Base-by-base conservation (phyloP, 2,329 filamentous ascomycete species). In the Fonsecaea monophora region DNA sequence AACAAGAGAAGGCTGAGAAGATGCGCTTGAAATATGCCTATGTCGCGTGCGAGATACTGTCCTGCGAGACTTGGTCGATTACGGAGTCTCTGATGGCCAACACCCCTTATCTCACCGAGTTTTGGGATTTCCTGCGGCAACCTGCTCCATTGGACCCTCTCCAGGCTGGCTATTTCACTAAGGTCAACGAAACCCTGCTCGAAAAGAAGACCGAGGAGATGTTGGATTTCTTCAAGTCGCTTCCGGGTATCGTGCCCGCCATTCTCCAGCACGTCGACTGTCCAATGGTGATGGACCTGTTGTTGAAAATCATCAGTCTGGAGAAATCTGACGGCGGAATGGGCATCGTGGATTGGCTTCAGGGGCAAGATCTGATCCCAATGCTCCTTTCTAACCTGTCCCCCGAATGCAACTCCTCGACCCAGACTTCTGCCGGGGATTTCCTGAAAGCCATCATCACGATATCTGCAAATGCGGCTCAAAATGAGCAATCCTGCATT, bases 401-500 rank as follows among this genome's bases (percentile, higher is more conserved):
- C 1, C 89, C 93, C 0, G 89, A 96, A 68, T 89, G 96, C 75
- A 91, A 89, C 70, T 92, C 92, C 78, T 92, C 94, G 1, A 96
- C 95, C 1, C 95, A 99, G 78, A 98, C 95, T 0, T 96, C 95
- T 0, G 95, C 95, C 0, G 95, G 95, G 53, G 95, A 99, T 77
- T 99, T 99, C 73, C 86, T 99, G 74, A 99, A 99, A 78, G 95
- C 95, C 50, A 97, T 99, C 76, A 98, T 99, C 72, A 99, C 95
- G 32, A 97, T 99, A 66, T 98, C 95, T 1, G 95, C 95, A 68
- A 99, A 99, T 76, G 95, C 95, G 2, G 97, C 94, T 1, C 95
- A 97, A 73, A 96, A 97, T 75, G 95, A 99, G 75, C 94, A 97
- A 77, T 95, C 94, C n/a, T 97, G 96, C 74, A 98, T 99, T 76